Evolutionary conservation across 2,329 filamentous ascomycete genomes (phyloP), one percentile per base, ranked within the genome.

Genomic region (Epicoccum nigrum): DNA sequence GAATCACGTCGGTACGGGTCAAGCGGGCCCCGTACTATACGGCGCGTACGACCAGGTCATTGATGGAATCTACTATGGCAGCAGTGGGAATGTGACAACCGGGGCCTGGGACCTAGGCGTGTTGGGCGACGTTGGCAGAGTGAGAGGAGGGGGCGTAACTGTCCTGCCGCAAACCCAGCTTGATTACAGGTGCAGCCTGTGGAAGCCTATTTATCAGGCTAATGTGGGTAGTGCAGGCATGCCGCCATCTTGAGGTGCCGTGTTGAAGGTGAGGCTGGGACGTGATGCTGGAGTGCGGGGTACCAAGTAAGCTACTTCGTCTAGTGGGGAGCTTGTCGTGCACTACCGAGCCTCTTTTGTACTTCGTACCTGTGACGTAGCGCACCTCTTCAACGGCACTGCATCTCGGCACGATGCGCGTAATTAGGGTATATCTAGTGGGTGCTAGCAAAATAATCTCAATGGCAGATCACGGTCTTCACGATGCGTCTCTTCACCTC

Each of bases 1-100:
- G 65, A 63, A 61, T 33, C 38, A 45, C 4, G 31, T 65, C 4
- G 64, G 59, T 7, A 58, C 58, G 17, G 64, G 61, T 4, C 37
- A 19, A 16, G 46, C 49, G 15, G 57, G 61, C 1, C 39, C 9
- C 12, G 41, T 64, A 0, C 49, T 62, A 17, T 47, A 34, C 7
- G 61, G 61, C 9, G 52, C 56, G 2, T 55, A 54, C 20, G 59
- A 56, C 15, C 34, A 53, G 20, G 44, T 32, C 0, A 16, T 20
- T 12, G 57, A 54, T 30, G 59, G 59, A 0, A 12, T 59, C 1
- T 56, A 51, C 12, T 32, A 27, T 3, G 32, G 48, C 7, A 16
- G 20, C 9, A 55, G 50, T 25, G 50, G 19, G 8, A 57, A 39
- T 8, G 27, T 41, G 2, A 47, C 54, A 7, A 28, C 19, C 6